Evolutionary conservation across 352 stramenopile genomes (phyloP).

Genomic region (Phytophthora megakarya): DNA sequence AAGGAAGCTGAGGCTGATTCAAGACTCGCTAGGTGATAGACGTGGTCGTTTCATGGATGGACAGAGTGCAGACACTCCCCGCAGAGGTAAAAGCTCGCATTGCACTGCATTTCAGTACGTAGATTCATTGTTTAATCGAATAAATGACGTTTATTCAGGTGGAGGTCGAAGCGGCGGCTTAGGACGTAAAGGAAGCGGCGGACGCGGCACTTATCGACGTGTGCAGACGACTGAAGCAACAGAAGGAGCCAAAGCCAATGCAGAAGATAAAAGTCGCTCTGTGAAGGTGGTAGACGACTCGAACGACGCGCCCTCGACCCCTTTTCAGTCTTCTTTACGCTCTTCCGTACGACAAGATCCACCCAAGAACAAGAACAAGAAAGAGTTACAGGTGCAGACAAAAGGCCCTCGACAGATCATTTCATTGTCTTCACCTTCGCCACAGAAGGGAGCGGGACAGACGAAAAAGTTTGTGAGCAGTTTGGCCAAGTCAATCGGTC

Average conservation of each 20-base stretch:
- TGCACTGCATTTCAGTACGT: neutral
- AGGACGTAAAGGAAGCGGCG: conserved; percentile 30
- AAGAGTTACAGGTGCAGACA: conserved; percentile 33
- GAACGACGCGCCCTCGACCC: neutral
- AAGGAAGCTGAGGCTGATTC: neutral
- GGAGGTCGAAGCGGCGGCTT: conserved; percentile 32
- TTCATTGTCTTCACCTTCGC: conserved; percentile 42
- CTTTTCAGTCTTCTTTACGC: conserved; percentile 62
- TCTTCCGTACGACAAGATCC: conserved; percentile 46
- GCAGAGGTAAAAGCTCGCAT: conserved; percentile 27
- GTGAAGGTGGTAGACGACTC: conserved; percentile 33
- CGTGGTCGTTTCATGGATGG: conserved; percentile 43
- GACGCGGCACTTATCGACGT: conserved; percentile 46
- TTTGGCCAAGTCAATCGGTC: conserved; percentile 37
- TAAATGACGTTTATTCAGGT: conserved; percentile 25
- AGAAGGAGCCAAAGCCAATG: neutral
- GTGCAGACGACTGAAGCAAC: conserved; percentile 35
- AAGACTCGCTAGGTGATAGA: neutral
- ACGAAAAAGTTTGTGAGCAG: conserved; percentile 47
- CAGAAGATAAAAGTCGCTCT: conserved; percentile 11
- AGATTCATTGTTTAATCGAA: no score
- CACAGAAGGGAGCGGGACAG: conserved; percentile 26
- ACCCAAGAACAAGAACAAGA: conserved; percentile 33
- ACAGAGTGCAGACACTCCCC: conserved; percentile 25
- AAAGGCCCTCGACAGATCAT: conserved; percentile 36